Percentiles rank a stretch among this genome's conserved stretches.
Conservation (phyloP, 208 protist genomes). For the Blechomonas ayalai region DNA sequence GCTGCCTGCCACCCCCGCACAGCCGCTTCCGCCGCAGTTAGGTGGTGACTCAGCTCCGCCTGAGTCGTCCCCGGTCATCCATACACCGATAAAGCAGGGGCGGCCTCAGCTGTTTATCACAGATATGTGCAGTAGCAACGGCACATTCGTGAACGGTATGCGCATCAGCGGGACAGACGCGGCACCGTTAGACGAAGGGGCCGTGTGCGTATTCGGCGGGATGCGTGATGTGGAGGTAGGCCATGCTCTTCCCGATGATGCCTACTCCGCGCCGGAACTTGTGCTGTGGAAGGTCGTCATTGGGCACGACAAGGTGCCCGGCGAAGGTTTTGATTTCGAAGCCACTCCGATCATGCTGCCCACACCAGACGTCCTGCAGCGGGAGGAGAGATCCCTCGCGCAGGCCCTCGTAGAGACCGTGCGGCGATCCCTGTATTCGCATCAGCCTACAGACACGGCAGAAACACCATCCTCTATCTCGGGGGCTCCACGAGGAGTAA, state of each 20-base stretch:
- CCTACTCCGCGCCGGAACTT: slow-evolving; percentile 52
- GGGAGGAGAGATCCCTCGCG: slow-evolving; percentile 18
- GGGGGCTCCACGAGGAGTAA: slow-evolving; percentile 1
- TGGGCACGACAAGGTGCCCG: not conserved
- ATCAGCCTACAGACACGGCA: not conserved
- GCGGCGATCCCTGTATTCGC: slow-evolving; percentile 25
- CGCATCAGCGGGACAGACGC: slow-evolving; percentile 39
- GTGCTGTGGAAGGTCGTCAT: slow-evolving; percentile 62
- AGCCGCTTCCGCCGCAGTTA: not conserved
- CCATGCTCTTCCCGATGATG: slow-evolving; percentile 34
- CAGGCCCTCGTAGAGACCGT: slow-evolving; percentile 25
- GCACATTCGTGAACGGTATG: slow-evolving; percentile 77
- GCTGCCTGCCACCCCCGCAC: not conserved
- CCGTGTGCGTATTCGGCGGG: slow-evolving; percentile 72
- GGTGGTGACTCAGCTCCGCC: too few species aligned
- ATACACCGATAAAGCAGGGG: too few species aligned
- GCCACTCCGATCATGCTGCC: slow-evolving; percentile 49
- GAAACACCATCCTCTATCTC: slow-evolving; percentile 2
- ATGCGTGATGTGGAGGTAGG: slow-evolving; percentile 72
- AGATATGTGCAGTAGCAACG: slow-evolving; percentile 82
- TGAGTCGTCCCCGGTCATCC: too few species aligned
- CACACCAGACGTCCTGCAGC: slow-evolving; percentile 24
- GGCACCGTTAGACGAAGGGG: slow-evolving; percentile 45
- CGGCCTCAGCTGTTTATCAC: slow-evolving; percentile 37
- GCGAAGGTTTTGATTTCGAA: slow-evolving; percentile 23